These are phyloP conservation scores for Zelopaecilomyces penicillatus DNA, from an alignment of 2,329 filamentous ascomycete species.

Conservation along the genomic window DNA sequence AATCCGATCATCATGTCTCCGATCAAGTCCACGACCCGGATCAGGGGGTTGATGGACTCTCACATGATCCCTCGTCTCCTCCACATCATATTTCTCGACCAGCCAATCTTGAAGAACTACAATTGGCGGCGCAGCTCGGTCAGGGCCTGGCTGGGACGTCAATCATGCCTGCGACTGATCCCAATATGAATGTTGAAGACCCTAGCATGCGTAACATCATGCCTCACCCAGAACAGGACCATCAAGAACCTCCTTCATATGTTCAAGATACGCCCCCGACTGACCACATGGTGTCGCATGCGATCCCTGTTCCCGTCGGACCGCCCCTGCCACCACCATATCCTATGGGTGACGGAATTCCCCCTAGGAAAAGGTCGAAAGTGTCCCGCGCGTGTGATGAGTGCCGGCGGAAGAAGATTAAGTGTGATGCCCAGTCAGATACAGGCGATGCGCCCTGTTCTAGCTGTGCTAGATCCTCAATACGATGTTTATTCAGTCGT, in stretches of 20 bases:
- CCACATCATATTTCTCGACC: constrained; percentile 34
- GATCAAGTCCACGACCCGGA: constrained; percentile 22
- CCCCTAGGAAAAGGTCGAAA: constrained; percentile 71
- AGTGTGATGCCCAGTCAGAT: constrained; percentile 75
- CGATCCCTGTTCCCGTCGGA: constrained; percentile 27
- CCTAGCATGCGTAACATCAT: constrained; percentile 35
- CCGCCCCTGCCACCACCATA: constrained; percentile 30
- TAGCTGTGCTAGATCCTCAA: constrained; percentile 69
- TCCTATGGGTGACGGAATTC: constrained; percentile 47
- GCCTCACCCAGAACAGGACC: constrained; percentile 32
- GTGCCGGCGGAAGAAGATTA: constrained; percentile 81
- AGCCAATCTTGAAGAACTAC: constrained; percentile 46
- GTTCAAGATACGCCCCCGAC: constrained; percentile 28
- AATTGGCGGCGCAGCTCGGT: constrained; percentile 49
- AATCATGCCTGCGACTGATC: constrained; percentile 40
- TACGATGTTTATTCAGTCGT: constrained; percentile 75
- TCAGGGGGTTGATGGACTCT: constrained; percentile 22
- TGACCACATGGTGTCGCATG: constrained; percentile 28
- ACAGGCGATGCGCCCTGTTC: constrained; percentile 66
- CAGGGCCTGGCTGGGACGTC: constrained; percentile 42
- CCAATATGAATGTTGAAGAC: constrained; percentile 36
- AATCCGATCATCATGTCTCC: constrained; percentile 16
- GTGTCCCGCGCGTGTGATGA: constrained; percentile 86
- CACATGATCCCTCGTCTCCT: constrained; percentile 27
- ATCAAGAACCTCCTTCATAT: constrained; percentile 28